Conservation (phyloP, 176 grass and related monocot species). For the Bolboschoenus planiculmis region DNA sequence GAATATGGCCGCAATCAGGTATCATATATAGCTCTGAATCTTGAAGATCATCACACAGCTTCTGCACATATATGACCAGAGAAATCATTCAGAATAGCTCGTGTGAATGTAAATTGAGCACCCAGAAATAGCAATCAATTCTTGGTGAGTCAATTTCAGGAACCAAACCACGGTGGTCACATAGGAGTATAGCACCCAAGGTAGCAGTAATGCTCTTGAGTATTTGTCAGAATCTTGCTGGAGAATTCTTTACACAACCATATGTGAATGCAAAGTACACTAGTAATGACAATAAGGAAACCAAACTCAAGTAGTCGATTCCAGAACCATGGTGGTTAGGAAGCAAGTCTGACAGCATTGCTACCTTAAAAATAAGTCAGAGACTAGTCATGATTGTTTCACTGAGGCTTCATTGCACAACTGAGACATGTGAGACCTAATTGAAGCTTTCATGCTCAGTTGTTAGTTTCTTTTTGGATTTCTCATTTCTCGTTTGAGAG, state of each 20-base stretch:
- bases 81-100: not conserved
- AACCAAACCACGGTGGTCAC: not conserved
- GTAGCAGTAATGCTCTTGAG: not conserved
- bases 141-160: not conserved
- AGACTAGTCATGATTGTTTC: not conserved
- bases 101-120: not conserved
- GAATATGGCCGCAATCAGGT: slow-evolving; percentile 70
- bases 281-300: not conserved
- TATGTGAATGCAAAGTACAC: not conserved
- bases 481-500: not conserved
- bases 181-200: not conserved
- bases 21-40: slow-evolving; percentile 44
- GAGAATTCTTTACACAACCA: not conserved
- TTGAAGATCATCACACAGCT: slow-evolving; percentile 58
- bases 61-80: slow-evolving; percentile 38
- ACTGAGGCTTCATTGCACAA: not conserved
- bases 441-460: not conserved
- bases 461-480: not conserved
- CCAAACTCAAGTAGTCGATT: not conserved
- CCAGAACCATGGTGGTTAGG: not conserved
- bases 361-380: not conserved
- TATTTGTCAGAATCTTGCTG: not conserved
- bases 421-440: not conserved
- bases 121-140: not conserved
- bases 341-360: not conserved